Conservation (phyloP, 2,329 filamentous ascomycete species). For the Pezizomycotina sp. region DNA sequence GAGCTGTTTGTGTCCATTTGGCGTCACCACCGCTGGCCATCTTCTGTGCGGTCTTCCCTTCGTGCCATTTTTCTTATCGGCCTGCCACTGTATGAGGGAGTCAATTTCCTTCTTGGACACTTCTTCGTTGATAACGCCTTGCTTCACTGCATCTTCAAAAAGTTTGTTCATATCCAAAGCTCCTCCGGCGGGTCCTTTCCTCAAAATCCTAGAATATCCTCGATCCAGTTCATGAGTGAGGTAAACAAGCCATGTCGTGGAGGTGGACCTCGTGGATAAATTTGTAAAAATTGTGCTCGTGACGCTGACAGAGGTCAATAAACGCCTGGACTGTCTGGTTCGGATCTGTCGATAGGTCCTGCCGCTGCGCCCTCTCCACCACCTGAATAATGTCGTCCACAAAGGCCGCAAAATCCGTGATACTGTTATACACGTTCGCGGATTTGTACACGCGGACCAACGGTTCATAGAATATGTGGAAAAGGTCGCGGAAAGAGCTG, state of each 20-base stretch:
- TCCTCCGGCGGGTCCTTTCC: conserved; percentile 68
- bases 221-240: conserved; percentile 92
- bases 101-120: conserved; percentile 68
- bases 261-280: conserved; percentile 96
- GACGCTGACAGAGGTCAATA: conserved; percentile 85
- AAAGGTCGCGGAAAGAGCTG: conserved; percentile 87
- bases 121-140: conserved; percentile 50
- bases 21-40: conserved; percentile 72
- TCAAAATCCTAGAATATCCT: conserved; percentile 86
- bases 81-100: conserved; percentile 78
- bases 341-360: conserved; percentile 81
- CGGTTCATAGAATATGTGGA: conserved; percentile 97
- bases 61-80: conserved; percentile 94
- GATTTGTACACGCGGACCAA: conserved; percentile 96
- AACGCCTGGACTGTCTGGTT: conserved; percentile 98
- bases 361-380: conserved; percentile 48
- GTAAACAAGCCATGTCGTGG: conserved; percentile 89
- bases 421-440: conserved; percentile 91
- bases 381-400: conserved; percentile 83
- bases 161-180: conserved; percentile 89
- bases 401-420: conserved; percentile 89
- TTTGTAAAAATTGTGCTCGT: conserved; percentile 96
- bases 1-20: conserved; percentile 36
- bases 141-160: conserved; percentile 61
- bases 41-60: conserved; percentile 94